Evolutionary conservation across 441 rosid species (phyloP), one percentile per base, ranked within the genome.

Genomic region (Geranium incanum): DNA sequence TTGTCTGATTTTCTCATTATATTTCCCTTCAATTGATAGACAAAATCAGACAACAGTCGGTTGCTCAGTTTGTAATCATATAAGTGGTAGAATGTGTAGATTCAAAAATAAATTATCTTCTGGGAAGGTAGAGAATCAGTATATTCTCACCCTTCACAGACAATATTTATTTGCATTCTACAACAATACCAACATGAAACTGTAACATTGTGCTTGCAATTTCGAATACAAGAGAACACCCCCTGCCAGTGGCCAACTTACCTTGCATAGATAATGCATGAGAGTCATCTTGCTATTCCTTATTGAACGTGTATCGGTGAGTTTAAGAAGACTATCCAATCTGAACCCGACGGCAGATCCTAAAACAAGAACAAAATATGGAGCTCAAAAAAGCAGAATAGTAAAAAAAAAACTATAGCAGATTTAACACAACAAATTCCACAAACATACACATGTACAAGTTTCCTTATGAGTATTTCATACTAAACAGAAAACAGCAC

Each of bases 251-350:
- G 43, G 43, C 43, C 8, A 13, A 45, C 52, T 13, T 81, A 92
- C 99, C 95, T 94, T 94, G 71, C 99, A 94, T 57, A 94, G 97
- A 87, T 92, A 94, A 80, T 94, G 99, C 99, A 94, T 92, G 77
- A 90, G 97, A 76, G 97, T 94, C 90, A 88, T 92, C 90, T 90
- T 94, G 87, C 82, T 92, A 78, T 92, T 87, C 72, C 78, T 81
- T 41, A 95, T 85, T 82, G 66, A 23, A 21, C 99, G 82, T 72
- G 97, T 94, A 79, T 94, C 99, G 38, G 89, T 87, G 80, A 94
- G 97, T 82, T 94, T 94, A 70, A 94, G 90, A 74, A 94, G 97
- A 82, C 99, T 94, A 77, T 94, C 99, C 80, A 92, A 76, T 70
- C 95, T 89, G 85, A 94, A 94, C 72, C 97, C 99, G 71, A 94